Percentiles rank a stretch among this genome's conserved stretches.
These are phyloP conservation scores for Olyra latifolia DNA, from an alignment of 176 grass and related monocot genomes.

Conservation along the genomic window DNA sequence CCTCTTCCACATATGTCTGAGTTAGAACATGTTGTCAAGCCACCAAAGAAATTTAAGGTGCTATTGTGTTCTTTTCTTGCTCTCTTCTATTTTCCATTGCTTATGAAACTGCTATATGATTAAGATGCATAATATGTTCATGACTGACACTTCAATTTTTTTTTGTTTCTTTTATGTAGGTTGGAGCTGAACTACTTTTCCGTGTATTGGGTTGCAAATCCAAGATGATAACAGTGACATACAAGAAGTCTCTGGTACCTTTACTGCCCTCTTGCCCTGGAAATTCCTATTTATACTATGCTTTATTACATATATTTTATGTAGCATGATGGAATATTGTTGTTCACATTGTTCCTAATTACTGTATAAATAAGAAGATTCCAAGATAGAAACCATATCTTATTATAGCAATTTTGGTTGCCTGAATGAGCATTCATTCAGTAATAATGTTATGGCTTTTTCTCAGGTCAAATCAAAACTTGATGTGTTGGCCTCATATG, in stretches of 20 bases:
- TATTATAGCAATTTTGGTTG: conserved; percentile 20
- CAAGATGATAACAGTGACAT: conserved; percentile 92
- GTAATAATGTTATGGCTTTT: background rate
- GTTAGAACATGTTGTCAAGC: conserved; percentile 73
- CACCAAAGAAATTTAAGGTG: conserved; percentile 98
- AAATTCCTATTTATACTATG: background rate
- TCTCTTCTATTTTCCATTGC: background rate
- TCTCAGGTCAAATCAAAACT: conserved; percentile 97
- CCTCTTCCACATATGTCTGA: conserved; percentile 96
- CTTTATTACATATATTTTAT: background rate
- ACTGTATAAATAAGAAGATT: background rate
- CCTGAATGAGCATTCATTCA: background rate
- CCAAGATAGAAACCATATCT: background rate
- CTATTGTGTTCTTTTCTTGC: conserved; percentile 12
- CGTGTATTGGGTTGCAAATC: conserved; percentile 96
- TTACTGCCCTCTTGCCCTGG: conserved; percentile 8
- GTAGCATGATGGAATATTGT: background rate
- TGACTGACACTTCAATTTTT: conserved; percentile 15
- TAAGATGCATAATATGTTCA: conserved; percentile 22
- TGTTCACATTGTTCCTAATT: conserved; percentile 13
- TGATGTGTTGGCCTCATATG: conserved; percentile 70
- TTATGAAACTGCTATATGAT: conserved; percentile 13
- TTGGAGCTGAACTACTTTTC: conserved; percentile 83
- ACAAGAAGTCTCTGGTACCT: conserved; percentile 91
- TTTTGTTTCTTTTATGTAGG: conserved; percentile 45